These are phyloP conservation scores for Cyclotella atomus DNA, from an alignment of 108 stramenopile species.

Conservation along the genomic window DNA sequence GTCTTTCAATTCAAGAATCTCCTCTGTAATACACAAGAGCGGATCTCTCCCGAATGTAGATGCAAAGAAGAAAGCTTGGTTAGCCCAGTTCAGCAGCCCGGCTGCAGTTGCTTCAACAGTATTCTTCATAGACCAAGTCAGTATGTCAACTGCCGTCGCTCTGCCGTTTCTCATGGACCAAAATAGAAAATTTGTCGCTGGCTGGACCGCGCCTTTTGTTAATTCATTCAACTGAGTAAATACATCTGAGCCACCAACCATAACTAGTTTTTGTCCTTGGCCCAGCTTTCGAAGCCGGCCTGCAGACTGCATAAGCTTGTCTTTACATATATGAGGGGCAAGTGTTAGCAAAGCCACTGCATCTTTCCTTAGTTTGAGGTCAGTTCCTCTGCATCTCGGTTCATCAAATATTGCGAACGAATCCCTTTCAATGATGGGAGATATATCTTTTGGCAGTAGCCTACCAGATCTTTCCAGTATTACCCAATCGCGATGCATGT, in stretches of 20 bases:
- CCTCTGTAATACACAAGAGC: conserved; percentile 12
- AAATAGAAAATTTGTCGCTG: background rate
- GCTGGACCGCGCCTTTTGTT: background rate
- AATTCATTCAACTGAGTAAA: conserved; percentile 37
- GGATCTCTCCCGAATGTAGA: conserved; percentile 25
- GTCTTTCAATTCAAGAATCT: conserved; percentile 23
- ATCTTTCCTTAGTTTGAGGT: conserved; percentile 55
- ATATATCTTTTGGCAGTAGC: conserved; percentile 32
- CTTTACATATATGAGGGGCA: conserved; percentile 58
- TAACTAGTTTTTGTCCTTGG: conserved; percentile 43
- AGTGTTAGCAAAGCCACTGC: conserved; percentile 59
- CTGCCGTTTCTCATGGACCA: background rate
- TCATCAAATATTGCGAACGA: conserved; percentile 66
- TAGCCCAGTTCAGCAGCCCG: conserved; percentile 45
- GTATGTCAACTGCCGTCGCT: conserved; percentile 27
- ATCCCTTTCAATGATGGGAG: conserved; percentile 46
- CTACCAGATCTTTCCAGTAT: conserved; percentile 49
- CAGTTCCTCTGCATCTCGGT: conserved; percentile 62
- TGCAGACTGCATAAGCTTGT: conserved; percentile 70
- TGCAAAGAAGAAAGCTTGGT: conserved; percentile 48
- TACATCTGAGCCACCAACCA: conserved; percentile 52
- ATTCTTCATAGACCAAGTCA: conserved; percentile 59
- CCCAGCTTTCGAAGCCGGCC: conserved; percentile 58
- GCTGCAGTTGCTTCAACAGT: conserved; percentile 43
- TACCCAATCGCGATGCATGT: conserved; percentile 41